These are phyloP conservation scores for Solanum microdontum DNA, from an alignment of 257 asterid genomes.

Conservation along the genomic window DNA sequence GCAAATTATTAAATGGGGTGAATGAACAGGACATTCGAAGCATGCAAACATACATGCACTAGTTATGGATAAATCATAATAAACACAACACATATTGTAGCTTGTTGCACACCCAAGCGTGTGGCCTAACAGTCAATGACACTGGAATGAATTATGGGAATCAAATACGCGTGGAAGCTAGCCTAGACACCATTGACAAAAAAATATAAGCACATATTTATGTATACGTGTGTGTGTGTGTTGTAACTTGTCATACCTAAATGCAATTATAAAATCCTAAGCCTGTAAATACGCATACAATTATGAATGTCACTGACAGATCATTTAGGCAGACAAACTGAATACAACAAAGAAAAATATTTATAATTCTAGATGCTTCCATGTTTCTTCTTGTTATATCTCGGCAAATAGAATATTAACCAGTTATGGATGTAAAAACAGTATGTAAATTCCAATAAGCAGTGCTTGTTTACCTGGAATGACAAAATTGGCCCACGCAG, in stretches of 20 bases:
- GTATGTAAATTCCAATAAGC: constrained; percentile 17
- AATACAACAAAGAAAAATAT: background rate
- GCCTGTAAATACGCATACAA: background rate
- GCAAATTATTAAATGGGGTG: background rate
- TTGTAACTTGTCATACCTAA: background rate
- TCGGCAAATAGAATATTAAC: background rate
- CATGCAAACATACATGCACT: background rate
- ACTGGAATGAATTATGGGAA: background rate
- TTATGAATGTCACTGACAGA: background rate
- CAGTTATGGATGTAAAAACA: background rate
- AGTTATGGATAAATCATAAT: background rate
- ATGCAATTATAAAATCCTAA: background rate
- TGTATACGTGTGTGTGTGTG: background rate
- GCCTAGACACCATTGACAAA: background rate
- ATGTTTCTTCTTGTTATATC: background rate
- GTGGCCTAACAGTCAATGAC: background rate
- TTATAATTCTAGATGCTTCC: background rate
- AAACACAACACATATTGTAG: background rate
- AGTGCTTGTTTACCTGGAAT: constrained; percentile 53
- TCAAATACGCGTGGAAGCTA: background rate
- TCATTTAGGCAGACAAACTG: background rate
- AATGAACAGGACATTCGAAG: background rate
- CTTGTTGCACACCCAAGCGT: background rate
- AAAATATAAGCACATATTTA: background rate
- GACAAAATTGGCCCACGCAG: constrained; percentile 98